These are phyloP conservation scores for Fusarium irregulare DNA, from an alignment of 2,329 filamentous ascomycete genomes.

Conservation along the genomic window DNA sequence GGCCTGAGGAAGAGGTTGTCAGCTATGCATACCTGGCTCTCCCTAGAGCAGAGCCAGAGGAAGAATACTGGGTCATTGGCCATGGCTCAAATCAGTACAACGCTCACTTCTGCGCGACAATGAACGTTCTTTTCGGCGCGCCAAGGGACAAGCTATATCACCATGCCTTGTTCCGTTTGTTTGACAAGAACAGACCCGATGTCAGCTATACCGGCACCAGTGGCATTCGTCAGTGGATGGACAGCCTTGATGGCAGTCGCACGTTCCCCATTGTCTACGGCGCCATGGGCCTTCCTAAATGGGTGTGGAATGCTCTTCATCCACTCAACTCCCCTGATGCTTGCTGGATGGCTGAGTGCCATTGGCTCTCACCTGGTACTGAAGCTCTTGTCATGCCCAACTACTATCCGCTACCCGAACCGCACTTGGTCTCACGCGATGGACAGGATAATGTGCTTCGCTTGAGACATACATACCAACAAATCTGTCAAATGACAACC, in stretches of 20 bases:
- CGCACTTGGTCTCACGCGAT: slow-evolving; percentile 2
- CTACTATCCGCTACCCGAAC: slow-evolving; percentile 29
- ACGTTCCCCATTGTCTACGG: slow-evolving; percentile 24
- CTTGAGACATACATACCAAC: not conserved
- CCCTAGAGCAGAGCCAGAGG: slow-evolving; percentile 18
- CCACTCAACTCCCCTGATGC: slow-evolving; percentile 24
- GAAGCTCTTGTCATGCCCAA: slow-evolving; percentile 36
- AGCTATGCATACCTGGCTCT: slow-evolving; percentile 41
- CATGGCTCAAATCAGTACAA: slow-evolving; percentile 47
- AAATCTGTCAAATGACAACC: not conserved
- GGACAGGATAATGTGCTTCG: not conserved
- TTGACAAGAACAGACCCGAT: slow-evolving; percentile 14
- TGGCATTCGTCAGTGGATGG: not conserved
- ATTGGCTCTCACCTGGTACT: not conserved
- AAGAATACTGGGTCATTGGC: not conserved
- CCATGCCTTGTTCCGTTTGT: slow-evolving; percentile 33
- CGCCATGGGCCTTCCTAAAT: slow-evolving; percentile 21
- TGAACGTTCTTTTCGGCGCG: slow-evolving; percentile 45
- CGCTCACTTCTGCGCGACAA: slow-evolving; percentile 37
- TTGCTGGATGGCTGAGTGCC: slow-evolving; percentile 29
- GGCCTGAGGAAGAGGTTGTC: slow-evolving; percentile 7
- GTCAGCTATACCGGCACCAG: not conserved
- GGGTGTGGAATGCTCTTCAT: slow-evolving; percentile 35
- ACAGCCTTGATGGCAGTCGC: not conserved
- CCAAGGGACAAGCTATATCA: slow-evolving; percentile 6